Base-by-base conservation (phyloP, 257 asterid species). In the Dorcoceras hygrometricum region DNA sequence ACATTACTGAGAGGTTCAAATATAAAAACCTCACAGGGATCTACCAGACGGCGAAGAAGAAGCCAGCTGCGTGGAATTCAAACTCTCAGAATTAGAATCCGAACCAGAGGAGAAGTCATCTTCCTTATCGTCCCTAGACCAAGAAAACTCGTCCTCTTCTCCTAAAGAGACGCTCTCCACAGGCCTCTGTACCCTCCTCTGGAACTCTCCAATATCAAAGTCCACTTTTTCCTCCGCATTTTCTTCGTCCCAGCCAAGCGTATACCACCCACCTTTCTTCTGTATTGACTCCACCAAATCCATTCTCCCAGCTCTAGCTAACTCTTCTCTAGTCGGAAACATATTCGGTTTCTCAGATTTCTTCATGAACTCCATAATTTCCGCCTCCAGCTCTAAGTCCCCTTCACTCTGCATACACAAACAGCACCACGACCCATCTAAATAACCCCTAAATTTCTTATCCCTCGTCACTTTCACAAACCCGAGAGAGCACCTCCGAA, bases 201-300 rank as follows among this genome's bases (percentile, higher is more conserved):
- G 79, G 26, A 76, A 82, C 76, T 88, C 88, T 50, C 68, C 73
- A 57, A 85, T 59, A 63, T 81, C 95, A 66, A 67, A 72, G 66
- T 74, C 82, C 48, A 66, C 43, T 29, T 36, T 57, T 66, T 76
- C 81, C 26, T 68, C 73, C 66, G 29, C 85, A 67, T 61, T 72
- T 14, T 71, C 79, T 8, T 66, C 91, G 50, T 82, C 91, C 98
- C 98, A 91, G 23, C 99, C 99, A 62, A 94, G 76, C 2, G 87
- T 81, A 80, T 68, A 83, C 98, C 98, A 94, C 43, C 98, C 98
- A 34, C 96, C 95, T 70, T 68, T 87, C 68, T 72, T 81, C 84
- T 67, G 73, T 23, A 94, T 87, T 58, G 88, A 89, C 82, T 75
- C 84, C 67, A 79, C 91, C 79, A 94, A 88, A 84, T 94, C 99